A percentile compares a stretch with the other conserved stretches of the same genome.
Conservation (phyloP, 352 stramenopile genomes). For the Phytophthora sansomeana region DNA sequence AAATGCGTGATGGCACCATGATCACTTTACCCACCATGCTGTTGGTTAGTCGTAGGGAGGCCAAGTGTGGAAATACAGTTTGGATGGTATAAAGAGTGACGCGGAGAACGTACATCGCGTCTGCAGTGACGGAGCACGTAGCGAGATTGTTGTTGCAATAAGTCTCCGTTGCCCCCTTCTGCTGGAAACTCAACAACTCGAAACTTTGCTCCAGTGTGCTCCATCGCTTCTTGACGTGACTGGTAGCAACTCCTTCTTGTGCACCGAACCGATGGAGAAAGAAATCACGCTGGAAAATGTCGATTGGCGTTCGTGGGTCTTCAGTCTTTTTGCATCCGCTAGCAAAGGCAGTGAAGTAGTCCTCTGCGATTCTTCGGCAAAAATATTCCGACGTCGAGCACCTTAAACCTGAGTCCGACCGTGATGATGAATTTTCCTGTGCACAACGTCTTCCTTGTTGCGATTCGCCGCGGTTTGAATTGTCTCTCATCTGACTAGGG, state of each 20-base stretch:
- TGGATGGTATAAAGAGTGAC: slow-evolving; percentile 5
- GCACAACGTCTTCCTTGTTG: no score
- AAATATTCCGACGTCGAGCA: slow-evolving; percentile 8
- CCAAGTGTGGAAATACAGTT: slow-evolving; percentile 12
- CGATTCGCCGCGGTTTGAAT: neutral
- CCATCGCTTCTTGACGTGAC: slow-evolving; percentile 9
- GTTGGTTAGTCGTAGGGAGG: slow-evolving; percentile 4
- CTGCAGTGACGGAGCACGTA: neutral
- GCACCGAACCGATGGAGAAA: slow-evolving; percentile 4
- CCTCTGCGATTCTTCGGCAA: slow-evolving; percentile 15
- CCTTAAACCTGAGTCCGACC: neutral
- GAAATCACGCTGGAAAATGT: slow-evolving; percentile 9
- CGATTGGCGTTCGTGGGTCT: neutral
- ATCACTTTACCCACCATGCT: slow-evolving; percentile 13
- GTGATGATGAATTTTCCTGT: neutral
- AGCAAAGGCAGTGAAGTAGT: slow-evolving; percentile 25
- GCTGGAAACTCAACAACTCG: slow-evolving; percentile 14
- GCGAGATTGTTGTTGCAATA: neutral
- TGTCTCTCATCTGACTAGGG: neutral
- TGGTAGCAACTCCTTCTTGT: neutral
- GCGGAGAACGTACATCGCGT: slow-evolving; percentile 12
- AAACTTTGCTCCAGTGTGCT: slow-evolving; percentile 3
- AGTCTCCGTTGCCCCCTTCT: slow-evolving; percentile 1
- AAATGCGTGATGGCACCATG: slow-evolving; percentile 11
- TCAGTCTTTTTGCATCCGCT: neutral